Evolutionary conservation across 257 asterid genomes (phyloP).

Genomic region (Ballota nigra): DNA sequence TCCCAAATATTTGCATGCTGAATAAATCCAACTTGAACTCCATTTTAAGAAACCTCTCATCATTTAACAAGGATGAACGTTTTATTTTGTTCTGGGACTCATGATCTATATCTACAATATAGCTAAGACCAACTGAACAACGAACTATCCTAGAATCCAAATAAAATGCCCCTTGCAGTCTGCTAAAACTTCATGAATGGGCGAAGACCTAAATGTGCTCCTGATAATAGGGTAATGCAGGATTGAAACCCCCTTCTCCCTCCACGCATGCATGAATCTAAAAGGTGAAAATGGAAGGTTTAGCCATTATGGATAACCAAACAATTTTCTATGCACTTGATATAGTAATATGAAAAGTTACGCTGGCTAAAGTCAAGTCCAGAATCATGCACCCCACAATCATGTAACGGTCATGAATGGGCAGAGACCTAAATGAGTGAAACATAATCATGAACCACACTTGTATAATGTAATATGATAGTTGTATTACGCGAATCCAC

Average conservation of each 20-base stretch:
- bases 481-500: not conserved
- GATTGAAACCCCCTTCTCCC: not conserved
- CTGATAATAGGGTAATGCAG: not conserved
- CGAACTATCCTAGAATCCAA: not conserved
- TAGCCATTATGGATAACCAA: not conserved
- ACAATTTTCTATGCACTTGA: not conserved
- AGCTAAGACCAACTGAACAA: not conserved
- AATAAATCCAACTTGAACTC: not conserved
- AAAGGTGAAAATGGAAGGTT: not conserved
- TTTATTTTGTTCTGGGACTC: not conserved
- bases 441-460: not conserved
- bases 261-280: not conserved
- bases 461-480: not conserved
- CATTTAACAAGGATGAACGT: not conserved
- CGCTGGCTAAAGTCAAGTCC: not conserved
- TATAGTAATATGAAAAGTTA: too few relatives aligned
- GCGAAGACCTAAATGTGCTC: not conserved
- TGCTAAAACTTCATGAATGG: not conserved
- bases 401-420: too few relatives aligned
- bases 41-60: not conserved
- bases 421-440: too few relatives aligned
- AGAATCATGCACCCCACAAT: not conserved
- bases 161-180: not conserved
- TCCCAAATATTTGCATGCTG: not conserved
- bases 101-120: not conserved